Conservation (phyloP, 2,329 filamentous ascomycete genomes). For the Fusarium liriodendri region DNA sequence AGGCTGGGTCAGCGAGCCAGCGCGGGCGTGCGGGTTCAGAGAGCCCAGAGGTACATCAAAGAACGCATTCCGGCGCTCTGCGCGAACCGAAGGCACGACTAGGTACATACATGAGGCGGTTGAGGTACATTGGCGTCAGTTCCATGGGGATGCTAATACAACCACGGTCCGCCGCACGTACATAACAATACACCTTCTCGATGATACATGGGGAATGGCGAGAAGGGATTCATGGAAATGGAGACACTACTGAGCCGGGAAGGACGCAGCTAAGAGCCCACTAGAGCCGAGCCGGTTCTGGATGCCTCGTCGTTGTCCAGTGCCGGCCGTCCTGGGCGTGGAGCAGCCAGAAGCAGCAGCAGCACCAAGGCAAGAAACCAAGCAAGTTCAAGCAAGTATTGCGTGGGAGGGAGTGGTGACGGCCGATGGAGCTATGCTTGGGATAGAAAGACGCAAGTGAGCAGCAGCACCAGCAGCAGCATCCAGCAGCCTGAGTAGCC, state of each 20-base stretch:
- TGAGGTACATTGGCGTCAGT: constrained; percentile 25
- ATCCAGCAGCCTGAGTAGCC: neutral
- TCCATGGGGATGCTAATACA: constrained; percentile 34
- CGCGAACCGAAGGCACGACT: constrained; percentile 26
- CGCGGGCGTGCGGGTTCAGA: constrained; percentile 23
- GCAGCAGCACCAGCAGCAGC: neutral
- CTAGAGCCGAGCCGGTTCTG: constrained; percentile 18
- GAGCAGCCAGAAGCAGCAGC: constrained; percentile 16
- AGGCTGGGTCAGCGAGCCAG: constrained; percentile 25
- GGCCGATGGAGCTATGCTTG: constrained; percentile 7
- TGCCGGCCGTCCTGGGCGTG: constrained; percentile 29
- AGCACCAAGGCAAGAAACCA: constrained; percentile 11
- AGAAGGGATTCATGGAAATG: constrained; percentile 16
- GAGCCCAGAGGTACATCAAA: constrained; percentile 36
- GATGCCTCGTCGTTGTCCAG: constrained; percentile 10
- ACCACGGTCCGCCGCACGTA: constrained; percentile 15
- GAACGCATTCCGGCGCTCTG: constrained; percentile 23
- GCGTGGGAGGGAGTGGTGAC: constrained; percentile 25
- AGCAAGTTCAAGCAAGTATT: neutral
- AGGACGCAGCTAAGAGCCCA: constrained; percentile 28
- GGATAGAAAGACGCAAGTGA: constrained; percentile 1
- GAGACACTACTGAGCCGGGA: constrained; percentile 34
- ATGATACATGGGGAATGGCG: constrained; percentile 30
- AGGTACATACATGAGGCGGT: constrained; percentile 33
- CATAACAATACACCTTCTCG: neutral